Base-by-base conservation (phyloP, 208 protist genomes). In the Vickermania ingenoplastis region DNA sequence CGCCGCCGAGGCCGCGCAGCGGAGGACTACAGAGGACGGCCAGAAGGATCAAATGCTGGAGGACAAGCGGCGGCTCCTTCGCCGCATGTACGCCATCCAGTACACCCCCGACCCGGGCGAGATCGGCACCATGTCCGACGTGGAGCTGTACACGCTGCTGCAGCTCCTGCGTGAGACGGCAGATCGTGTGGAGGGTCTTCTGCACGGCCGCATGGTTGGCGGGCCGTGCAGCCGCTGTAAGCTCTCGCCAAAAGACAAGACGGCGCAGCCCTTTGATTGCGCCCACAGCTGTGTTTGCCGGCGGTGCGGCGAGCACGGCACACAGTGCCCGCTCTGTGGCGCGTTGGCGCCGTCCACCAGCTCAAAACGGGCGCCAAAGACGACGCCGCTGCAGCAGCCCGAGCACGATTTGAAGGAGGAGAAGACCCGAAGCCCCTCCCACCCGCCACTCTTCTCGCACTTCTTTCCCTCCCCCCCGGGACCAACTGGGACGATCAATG, bases 121-220 rank as follows among this genome's bases (percentile, higher is more conserved):
- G n/a, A 72, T 92, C 14, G 77, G 73, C 3, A 63, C 67, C 49
- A 87, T 92, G 81, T 74, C 68, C 17, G 85, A 92, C 53, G 72
- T 75, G 57, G 77, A 92, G 30, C 73, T 89, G 24, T 81, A 71
- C 65, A 36, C 81, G 1, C 55, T 89, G 4, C 41, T 59, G 22
- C 67, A 79, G 24, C 41, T 87, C 1, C 25, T 84, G 21, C 24
- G 27, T 3, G 60, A 83, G 1, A 51, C 77, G 2, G 53, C 57
- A 31, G 24, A 63, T 17, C 57, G 65, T 25, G 66, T 89, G 73
- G 26, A 75, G 24, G 28, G 24, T 2, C 74, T 85, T 11, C 49
- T 81, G 27, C 21, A 60, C 3, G 75, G 78, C 7, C 69, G 85
- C 0, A 53, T 84, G 61, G 45, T 54, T 4, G 71, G 68, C 14